phyloP scores from a whole-genome alignment of 192 early-diverging fungal species.

The Coemansia sp. region DNA sequence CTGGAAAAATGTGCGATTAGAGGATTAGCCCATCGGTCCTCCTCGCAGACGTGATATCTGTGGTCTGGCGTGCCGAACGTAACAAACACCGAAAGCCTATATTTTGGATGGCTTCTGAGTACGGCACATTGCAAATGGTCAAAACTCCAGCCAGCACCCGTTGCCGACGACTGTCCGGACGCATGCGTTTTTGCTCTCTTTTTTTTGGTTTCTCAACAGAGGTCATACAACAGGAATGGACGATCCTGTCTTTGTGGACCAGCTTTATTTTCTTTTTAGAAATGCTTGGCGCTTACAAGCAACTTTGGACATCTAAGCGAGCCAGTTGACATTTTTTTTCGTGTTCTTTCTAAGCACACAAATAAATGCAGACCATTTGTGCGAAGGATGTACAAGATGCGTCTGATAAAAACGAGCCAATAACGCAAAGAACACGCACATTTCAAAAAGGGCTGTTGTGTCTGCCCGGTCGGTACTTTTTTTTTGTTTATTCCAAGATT shows the following conservation, averaged over 20 bases:
- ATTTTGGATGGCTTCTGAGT: too few relatives aligned
- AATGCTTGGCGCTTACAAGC: neutral
- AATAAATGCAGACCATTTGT: neutral
- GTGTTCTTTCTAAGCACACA: neutral
- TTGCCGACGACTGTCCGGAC: too few relatives aligned
- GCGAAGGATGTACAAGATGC: neutral
- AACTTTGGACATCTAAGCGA: neutral
- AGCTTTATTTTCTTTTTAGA: neutral
- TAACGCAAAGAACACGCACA: neutral
- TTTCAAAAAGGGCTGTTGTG: neutral
- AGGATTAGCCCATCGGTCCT: too few relatives aligned
- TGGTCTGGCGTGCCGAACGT: too few relatives aligned
- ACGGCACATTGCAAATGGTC: too few relatives aligned
- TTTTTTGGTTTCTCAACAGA: slow-evolving; percentile 2
- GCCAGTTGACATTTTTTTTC: neutral
- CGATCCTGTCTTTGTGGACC: neutral
- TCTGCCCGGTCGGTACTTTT: neutral
- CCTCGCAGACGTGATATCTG: too few relatives aligned
- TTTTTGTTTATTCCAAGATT: neutral
- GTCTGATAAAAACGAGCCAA: neutral
- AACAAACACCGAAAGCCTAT: too few relatives aligned
- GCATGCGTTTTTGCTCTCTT: neutral
- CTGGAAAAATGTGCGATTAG: too few relatives aligned
- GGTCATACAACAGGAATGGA: neutral
- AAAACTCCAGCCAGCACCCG: too few relatives aligned